Evolutionary conservation across 2,329 filamentous ascomycete genomes (phyloP).

Genomic region (Arthrobotrys musiformis): DNA sequence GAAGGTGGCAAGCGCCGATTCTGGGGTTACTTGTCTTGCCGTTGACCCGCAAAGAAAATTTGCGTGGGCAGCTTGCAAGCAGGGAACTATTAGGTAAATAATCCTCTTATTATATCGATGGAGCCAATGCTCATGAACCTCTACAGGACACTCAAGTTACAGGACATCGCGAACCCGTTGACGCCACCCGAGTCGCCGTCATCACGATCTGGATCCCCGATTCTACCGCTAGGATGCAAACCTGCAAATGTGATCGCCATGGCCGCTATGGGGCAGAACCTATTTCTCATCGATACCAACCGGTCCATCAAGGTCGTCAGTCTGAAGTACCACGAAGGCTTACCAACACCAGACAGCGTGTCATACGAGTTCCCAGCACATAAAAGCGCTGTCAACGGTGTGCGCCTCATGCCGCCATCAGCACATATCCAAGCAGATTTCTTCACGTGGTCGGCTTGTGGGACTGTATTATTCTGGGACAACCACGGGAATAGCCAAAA

Average conservation of each 20-base stretch:
- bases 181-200: conserved; percentile 60
- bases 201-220: conserved; percentile 59
- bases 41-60: conserved; percentile 61
- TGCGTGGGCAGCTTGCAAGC: conserved; percentile 62
- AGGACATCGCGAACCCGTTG: conserved; percentile 59
- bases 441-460: conserved; percentile 87
- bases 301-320: conserved; percentile 75
- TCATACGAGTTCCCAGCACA: conserved; percentile 69
- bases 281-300: conserved; percentile 79
- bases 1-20: conserved; percentile 64
- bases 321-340: conserved; percentile 58
- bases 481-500: conserved; percentile 75
- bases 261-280: conserved; percentile 73
- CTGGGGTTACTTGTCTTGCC: conserved; percentile 64
- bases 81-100: conserved; percentile 62
- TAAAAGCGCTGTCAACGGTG: conserved; percentile 76
- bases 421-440: conserved; percentile 77
- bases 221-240: conserved; percentile 58
- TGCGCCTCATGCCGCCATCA: conserved; percentile 72
- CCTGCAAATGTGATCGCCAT: conserved; percentile 68
- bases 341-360: conserved; percentile 60
- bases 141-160: conserved; percentile 58
- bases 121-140: neutral
- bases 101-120: neutral
- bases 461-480: conserved; percentile 85